Evolutionary conservation across 73 alveolate species (phyloP).

Genomic region (Symbiodinium natans): DNA sequence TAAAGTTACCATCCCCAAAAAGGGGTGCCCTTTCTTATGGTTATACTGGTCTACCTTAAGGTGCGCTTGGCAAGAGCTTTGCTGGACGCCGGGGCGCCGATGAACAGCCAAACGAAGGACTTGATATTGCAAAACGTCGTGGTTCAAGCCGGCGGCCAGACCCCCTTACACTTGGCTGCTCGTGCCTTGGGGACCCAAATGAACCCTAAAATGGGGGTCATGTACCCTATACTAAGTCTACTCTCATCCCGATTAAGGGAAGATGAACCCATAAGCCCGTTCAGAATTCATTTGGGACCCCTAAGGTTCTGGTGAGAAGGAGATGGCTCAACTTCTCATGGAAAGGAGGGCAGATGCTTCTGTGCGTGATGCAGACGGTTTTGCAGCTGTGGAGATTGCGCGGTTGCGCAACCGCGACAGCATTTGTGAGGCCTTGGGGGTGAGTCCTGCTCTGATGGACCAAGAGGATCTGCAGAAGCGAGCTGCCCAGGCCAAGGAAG

Average conservation of each 20-base stretch:
- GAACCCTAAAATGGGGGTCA: too few species aligned
- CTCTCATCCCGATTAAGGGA: too few species aligned
- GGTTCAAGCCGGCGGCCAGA: conserved; percentile 84
- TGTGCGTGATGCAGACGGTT: conserved; percentile 18
- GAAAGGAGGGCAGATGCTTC: conserved; percentile 1
- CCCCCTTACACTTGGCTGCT: conserved; percentile 78
- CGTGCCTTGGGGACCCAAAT: too few species aligned
- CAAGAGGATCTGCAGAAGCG: neutral
- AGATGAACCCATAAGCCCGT: too few species aligned
- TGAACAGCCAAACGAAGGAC: conserved; percentile 62
- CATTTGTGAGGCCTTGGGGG: neutral
- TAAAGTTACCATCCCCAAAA: too few species aligned
- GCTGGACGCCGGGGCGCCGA: neutral
- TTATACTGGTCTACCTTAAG: too few species aligned
- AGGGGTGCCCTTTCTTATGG: neutral
- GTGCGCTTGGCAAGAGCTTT: conserved; percentile 1
- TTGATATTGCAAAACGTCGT: conserved; percentile 21
- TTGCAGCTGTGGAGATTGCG: conserved; percentile 47
- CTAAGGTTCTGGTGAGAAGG: neutral
- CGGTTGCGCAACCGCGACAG: neutral
- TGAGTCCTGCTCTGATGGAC: neutral
- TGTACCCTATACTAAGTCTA: too few species aligned
- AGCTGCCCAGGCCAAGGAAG: neutral
- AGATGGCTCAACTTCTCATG: neutral
- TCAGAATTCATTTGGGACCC: too few species aligned